Conservation (phyloP, 2,329 filamentous ascomycete species). For the Ophiocordyceps camponoti-rufipedis region DNA sequence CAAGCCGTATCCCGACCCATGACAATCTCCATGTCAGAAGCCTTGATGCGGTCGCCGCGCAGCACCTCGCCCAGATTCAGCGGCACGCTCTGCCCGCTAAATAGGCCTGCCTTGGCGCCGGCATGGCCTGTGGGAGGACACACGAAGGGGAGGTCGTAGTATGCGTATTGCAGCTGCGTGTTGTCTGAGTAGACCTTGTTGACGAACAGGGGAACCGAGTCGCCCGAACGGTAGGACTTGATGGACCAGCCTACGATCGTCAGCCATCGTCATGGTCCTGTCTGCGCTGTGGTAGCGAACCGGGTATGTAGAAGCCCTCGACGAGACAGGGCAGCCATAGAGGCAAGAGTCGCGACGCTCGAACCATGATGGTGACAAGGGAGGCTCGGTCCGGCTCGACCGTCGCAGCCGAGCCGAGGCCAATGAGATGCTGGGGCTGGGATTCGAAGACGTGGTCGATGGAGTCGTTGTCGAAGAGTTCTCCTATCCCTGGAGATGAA, state of each 20-base stretch:
- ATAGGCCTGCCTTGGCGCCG: constrained; percentile 46
- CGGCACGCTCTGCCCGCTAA: constrained; percentile 60
- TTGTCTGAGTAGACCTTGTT: constrained; percentile 88
- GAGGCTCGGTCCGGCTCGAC: not conserved
- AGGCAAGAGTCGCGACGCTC: constrained; percentile 17
- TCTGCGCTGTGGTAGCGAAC: constrained; percentile 24
- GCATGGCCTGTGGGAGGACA: constrained; percentile 57
- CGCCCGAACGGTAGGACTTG: constrained; percentile 57
- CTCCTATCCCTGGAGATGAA: too few relatives aligned
- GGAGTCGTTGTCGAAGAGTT: too few relatives aligned
- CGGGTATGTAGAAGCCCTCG: constrained; percentile 71
- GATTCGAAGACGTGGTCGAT: too few relatives aligned
- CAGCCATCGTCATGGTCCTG: not conserved
- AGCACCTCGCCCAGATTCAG: constrained; percentile 78
- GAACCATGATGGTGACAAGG: constrained; percentile 4
- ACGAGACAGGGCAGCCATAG: constrained; percentile 18
- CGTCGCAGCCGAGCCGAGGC: not conserved
- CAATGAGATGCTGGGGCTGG: too few relatives aligned
- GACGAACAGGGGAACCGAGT: constrained; percentile 67
- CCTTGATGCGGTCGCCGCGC: constrained; percentile 68
- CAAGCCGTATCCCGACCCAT: constrained; percentile 64
- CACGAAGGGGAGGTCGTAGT: constrained; percentile 74
- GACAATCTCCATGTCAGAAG: constrained; percentile 63
- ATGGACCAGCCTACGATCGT: constrained; percentile 51
- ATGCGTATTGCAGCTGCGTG: constrained; percentile 81